Evolutionary conservation across 2,329 filamentous ascomycete genomes (phyloP).

Genomic region (Trematosphaeria pertusa): DNA sequence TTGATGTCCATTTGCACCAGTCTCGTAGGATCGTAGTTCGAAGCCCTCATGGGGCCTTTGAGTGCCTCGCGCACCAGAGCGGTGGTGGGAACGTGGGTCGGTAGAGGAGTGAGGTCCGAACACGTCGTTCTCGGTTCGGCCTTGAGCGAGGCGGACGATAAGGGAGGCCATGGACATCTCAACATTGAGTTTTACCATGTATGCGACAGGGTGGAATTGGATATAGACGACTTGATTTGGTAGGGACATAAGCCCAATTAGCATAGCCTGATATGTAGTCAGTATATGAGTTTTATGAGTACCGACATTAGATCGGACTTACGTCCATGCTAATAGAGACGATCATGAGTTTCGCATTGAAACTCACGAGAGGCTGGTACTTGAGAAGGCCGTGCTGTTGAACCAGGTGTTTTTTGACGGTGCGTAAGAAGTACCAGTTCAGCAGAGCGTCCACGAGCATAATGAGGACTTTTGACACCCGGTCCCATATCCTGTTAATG

Average conservation of each 20-base stretch:
- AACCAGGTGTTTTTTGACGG: conserved; percentile 49
- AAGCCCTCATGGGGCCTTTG: conserved; percentile 5
- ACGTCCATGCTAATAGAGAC: conserved; percentile 53
- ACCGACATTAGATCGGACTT: no score
- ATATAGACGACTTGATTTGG: conserved; percentile 47
- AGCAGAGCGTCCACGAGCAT: conserved; percentile 58
- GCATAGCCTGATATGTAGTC: conserved; percentile 30
- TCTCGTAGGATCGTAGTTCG: conserved; percentile 22
- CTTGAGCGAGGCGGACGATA: conserved; percentile 46
- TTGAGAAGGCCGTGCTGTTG: conserved; percentile 49
- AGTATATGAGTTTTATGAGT: no score
- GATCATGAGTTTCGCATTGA: conserved; percentile 51
- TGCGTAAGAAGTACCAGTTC: conserved; percentile 61
- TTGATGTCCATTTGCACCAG: conserved; percentile 1
- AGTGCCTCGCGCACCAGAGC: conserved; percentile 1
- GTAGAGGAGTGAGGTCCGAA: conserved; percentile 27
- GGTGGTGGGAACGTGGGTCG: conserved; percentile 16
- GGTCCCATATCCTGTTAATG: conserved; percentile 62
- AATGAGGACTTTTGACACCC: conserved; percentile 60
- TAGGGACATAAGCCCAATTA: conserved; percentile 51
- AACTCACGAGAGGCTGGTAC: conserved; percentile 49
- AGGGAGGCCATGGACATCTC: conserved; percentile 55
- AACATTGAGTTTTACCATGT: conserved; percentile 55
- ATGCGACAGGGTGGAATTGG: conserved; percentile 52
- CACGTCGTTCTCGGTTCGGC: conserved; percentile 35